A percentile compares a stretch with the other conserved stretches of the same genome.
Evolutionary conservation across 495 filamentous ascomycete genomes (phyloP).

Genomic region (Penicillium coffeae): DNA sequence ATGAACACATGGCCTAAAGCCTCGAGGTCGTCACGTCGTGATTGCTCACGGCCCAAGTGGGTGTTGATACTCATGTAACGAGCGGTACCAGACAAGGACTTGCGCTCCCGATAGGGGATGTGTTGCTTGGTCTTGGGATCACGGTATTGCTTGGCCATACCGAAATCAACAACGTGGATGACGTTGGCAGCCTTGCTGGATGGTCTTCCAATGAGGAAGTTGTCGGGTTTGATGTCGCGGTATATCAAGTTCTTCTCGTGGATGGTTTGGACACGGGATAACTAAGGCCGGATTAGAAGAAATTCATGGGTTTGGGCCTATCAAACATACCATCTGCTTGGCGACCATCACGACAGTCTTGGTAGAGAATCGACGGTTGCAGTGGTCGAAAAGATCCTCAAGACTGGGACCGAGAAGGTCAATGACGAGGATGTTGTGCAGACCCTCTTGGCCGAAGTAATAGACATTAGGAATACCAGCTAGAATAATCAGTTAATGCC

Average conservation of each 20-base stretch:
- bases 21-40: slow-evolving; percentile 92
- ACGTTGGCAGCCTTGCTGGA: slow-evolving; percentile 91
- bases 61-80: slow-evolving; percentile 99
- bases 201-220: slow-evolving; percentile 97
- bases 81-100: slow-evolving; percentile 94
- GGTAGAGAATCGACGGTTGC: slow-evolving; percentile 88
- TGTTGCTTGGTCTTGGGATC: slow-evolving; percentile 99
- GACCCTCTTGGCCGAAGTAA: slow-evolving; percentile 98
- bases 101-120: slow-evolving; percentile 96
- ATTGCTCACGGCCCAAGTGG: slow-evolving; percentile 94
- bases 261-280: slow-evolving; percentile 97
- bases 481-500: slow-evolving; percentile 34
- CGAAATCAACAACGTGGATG: slow-evolving; percentile 98
- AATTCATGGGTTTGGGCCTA: not conserved
- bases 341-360: slow-evolving; percentile 99
- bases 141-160: slow-evolving; percentile 99
- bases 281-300: slow-evolving; percentile 43
- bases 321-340: slow-evolving; percentile 86
- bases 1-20: slow-evolving; percentile 98
- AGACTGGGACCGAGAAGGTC: slow-evolving; percentile 94
- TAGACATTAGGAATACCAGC: slow-evolving; percentile 99
- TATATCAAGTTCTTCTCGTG: slow-evolving; percentile 99
- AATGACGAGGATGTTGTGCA: slow-evolving; percentile 99
- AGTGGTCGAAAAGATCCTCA: slow-evolving; percentile 97
- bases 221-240: slow-evolving; percentile 98